Conservation (phyloP, 2,329 filamentous ascomycete genomes). For the Aspergillus sp. region DNA sequence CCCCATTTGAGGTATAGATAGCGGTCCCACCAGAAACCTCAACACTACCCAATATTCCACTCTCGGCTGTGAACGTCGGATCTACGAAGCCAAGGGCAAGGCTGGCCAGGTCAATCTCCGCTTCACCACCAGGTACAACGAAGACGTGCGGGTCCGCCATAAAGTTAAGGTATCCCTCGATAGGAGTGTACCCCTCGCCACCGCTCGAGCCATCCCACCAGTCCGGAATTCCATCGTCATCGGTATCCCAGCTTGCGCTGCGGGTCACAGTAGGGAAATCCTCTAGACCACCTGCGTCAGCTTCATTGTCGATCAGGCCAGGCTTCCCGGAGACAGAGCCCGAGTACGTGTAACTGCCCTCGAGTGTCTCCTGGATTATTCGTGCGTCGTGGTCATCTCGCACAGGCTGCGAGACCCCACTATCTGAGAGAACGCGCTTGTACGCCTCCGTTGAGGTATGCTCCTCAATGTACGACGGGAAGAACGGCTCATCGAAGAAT, state of each 20-base stretch:
- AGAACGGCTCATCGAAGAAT: slow-evolving; percentile 20
- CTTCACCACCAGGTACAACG: neutral
- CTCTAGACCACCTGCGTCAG: slow-evolving; percentile 15
- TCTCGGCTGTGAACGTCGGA: neutral
- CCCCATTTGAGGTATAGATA: slow-evolving; percentile 2
- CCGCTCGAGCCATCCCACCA: slow-evolving; percentile 20
- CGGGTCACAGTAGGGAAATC: slow-evolving; percentile 11
- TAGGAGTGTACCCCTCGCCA: slow-evolving; percentile 11
- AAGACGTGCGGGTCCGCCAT: slow-evolving; percentile 17
- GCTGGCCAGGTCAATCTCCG: neutral
- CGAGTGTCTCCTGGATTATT: slow-evolving; percentile 16
- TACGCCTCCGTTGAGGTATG: slow-evolving; percentile 19
- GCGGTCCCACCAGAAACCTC: neutral
- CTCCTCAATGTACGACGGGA: slow-evolving; percentile 16
- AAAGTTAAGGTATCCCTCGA: slow-evolving; percentile 19
- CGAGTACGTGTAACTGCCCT: slow-evolving; percentile 11
- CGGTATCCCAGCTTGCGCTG: slow-evolving; percentile 11
- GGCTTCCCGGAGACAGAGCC: slow-evolving; percentile 16
- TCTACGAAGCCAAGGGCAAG: slow-evolving; percentile 3
- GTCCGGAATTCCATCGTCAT: slow-evolving; percentile 16
- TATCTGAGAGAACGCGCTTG: slow-evolving; percentile 18
- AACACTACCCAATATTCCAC: neutral
- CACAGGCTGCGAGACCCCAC: slow-evolving; percentile 8
- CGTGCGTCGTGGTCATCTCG: slow-evolving; percentile 15
- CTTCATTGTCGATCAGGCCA: slow-evolving; percentile 17